A percentile compares a stretch with the other conserved stretches of the same genome.
phyloP scores from a whole-genome alignment of 129 eudicot species.

The Ambrosia trifida region DNA sequence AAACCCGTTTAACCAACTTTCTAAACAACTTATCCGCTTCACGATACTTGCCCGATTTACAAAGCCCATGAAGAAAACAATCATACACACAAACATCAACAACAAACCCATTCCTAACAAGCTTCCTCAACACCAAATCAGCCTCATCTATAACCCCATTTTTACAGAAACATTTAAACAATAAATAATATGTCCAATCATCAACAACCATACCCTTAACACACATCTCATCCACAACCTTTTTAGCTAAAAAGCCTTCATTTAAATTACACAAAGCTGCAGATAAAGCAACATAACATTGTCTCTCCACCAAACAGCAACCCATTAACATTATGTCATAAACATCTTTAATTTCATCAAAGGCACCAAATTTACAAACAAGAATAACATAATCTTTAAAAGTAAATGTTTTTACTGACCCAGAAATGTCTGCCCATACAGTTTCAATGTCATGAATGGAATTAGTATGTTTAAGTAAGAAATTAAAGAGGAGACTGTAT shows the following conservation, averaged over 20 bases:
- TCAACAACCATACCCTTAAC: conserved; percentile 35
- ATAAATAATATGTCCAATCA: conserved; percentile 39
- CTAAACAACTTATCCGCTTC: conserved; percentile 48
- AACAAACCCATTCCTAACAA: conserved; percentile 33
- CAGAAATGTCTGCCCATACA: conserved; percentile 42
- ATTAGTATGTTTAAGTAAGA: conserved; percentile 33
- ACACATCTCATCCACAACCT: conserved; percentile 33
- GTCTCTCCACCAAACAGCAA: conserved; percentile 28
- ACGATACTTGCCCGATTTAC: conserved; percentile 39
- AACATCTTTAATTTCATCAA: conserved; percentile 38
- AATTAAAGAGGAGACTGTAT: conserved; percentile 39
- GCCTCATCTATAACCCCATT: conserved; percentile 40
- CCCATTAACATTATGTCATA: conserved; percentile 30
- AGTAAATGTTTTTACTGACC: conserved; percentile 24
- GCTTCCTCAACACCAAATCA: conserved; percentile 44
- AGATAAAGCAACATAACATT: conserved; percentile 41
- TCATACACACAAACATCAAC: conserved; percentile 53
- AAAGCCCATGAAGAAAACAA: conserved; percentile 38
- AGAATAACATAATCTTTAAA: conserved; percentile 39
- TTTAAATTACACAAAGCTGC: conserved; percentile 43
- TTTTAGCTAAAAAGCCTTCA: conserved; percentile 42
- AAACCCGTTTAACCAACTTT: conserved; percentile 33
- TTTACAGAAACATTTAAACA: conserved; percentile 48
- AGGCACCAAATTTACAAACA: conserved; percentile 43
- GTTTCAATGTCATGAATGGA: conserved; percentile 37